Conservation (phyloP, 2,329 filamentous ascomycete species). For the Cladosporium cucumerinum region DNA sequence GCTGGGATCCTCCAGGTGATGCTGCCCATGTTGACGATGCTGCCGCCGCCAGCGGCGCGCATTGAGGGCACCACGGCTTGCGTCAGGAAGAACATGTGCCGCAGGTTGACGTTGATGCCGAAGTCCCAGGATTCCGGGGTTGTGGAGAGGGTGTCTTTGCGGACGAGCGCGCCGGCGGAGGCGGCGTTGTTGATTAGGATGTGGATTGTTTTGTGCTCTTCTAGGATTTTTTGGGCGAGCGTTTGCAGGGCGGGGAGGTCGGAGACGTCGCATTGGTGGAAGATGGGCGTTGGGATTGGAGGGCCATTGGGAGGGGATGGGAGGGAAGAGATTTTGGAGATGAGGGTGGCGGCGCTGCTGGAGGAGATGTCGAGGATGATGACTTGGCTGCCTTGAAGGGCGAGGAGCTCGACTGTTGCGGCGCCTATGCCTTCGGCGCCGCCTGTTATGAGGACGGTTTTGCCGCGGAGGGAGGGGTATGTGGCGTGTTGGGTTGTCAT, state of each 20-base stretch:
- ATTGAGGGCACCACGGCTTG: constrained; percentile 58
- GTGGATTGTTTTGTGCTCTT: constrained; percentile 50
- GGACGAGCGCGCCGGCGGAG: constrained; percentile 54
- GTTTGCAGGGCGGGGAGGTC: constrained; percentile 49
- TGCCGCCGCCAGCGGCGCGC: constrained; percentile 52
- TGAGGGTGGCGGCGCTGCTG: constrained; percentile 46
- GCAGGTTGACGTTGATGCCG: constrained; percentile 61
- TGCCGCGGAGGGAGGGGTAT: constrained; percentile 45
- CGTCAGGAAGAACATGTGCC: constrained; percentile 61
- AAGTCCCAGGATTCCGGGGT: constrained; percentile 62
- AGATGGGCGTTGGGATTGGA: constrained; percentile 21
- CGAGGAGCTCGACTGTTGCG: constrained; percentile 57
- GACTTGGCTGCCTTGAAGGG: constrained; percentile 57
- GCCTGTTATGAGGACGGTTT: constrained; percentile 62
- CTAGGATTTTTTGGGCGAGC: constrained; percentile 43
- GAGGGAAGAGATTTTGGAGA: constrained; percentile 44
- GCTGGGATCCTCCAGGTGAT: constrained; percentile 32
- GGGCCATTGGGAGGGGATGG: constrained; percentile 20
- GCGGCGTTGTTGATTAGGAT: constrained; percentile 63
- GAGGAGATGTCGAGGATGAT: constrained; percentile 59
- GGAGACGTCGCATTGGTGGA: constrained; percentile 50
- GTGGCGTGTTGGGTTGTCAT: constrained; percentile 23
- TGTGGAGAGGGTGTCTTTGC: constrained; percentile 59
- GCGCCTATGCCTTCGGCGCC: constrained; percentile 63
- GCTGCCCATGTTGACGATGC: constrained; percentile 56